These are phyloP conservation scores for Ophiostoma fasciatum DNA, from an alignment of 2,329 filamentous ascomycete species.

Conservation along the genomic window DNA sequence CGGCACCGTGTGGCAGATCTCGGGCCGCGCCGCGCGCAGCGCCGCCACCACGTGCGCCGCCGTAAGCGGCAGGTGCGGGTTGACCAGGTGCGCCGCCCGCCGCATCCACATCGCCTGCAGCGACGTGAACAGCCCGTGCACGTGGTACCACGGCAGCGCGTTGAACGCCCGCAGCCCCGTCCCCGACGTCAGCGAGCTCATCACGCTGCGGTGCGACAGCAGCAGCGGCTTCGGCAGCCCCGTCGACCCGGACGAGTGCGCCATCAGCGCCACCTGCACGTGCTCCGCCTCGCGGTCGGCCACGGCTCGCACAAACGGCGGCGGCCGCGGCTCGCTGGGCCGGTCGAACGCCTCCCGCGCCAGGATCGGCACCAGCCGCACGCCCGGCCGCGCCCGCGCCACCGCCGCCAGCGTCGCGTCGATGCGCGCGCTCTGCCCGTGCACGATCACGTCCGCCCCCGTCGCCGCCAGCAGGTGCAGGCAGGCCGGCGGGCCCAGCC, in stretches of 20 bases:
- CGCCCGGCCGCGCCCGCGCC: conserved; percentile 11
- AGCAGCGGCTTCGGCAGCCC: conserved; percentile 30
- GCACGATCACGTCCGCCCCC: conserved; percentile 20
- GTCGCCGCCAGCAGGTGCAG: conserved; percentile 23
- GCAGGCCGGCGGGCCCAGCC: conserved; percentile 24
- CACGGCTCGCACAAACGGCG: conserved; percentile 15
- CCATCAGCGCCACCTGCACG: conserved; percentile 22
- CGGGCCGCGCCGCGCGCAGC: conserved; percentile 24
- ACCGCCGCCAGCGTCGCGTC: conserved; percentile 17
- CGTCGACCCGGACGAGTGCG: conserved; percentile 34
- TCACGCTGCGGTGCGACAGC: conserved; percentile 24
- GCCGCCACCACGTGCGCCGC: conserved; percentile 25
- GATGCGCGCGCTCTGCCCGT: conserved; percentile 21
- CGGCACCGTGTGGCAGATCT: conserved; percentile 40
- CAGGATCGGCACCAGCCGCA: conserved; percentile 12
- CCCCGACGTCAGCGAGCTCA: conserved; percentile 19
- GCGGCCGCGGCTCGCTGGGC: conserved; percentile 6
- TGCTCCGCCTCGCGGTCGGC: conserved; percentile 16
- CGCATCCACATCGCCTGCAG: conserved; percentile 29
- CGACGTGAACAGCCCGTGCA: conserved; percentile 26
- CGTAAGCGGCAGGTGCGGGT: conserved; percentile 23
- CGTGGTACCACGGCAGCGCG: conserved; percentile 28
- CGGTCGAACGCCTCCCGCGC: conserved; percentile 7
- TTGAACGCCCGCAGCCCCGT: conserved; percentile 26
- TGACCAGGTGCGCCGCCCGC: conserved; percentile 24